Percentiles rank a stretch among this genome's conserved stretches.
These are phyloP conservation scores for Cydonia oblonga DNA, from an alignment of 331 rosid genomes.

Conservation along the genomic window DNA sequence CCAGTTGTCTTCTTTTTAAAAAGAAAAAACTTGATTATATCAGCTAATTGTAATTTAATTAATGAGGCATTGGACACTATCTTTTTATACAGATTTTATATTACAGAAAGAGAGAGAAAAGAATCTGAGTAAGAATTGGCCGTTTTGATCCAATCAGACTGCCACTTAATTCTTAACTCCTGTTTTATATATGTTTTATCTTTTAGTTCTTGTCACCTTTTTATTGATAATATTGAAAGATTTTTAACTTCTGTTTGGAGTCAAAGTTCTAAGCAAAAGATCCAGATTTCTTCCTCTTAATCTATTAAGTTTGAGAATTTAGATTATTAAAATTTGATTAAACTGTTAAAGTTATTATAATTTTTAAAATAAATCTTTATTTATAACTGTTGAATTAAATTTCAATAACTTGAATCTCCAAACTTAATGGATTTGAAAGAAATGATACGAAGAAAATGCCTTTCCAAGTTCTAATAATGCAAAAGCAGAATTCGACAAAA, in stretches of 20 bases:
- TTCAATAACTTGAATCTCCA: fast-evolving
- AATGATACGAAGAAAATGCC: too few species aligned
- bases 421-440: fast-evolving
- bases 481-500: background rate
- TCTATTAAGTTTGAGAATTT: fast-evolving
- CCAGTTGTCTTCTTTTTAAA: too few species aligned
- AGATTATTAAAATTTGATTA: fast-evolving
- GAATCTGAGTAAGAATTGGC: background rate
- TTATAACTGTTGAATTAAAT: too few species aligned
- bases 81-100: background rate
- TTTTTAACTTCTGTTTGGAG: background rate
- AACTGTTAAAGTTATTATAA: too few species aligned
- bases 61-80: background rate
- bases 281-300: too few species aligned
- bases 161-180: background rate
- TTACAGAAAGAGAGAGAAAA: background rate
- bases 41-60: background rate
- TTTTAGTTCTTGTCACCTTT: background rate
- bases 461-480: background rate
- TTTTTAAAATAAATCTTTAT: fast-evolving
- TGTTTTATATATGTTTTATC: background rate
- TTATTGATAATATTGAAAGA: too few species aligned
- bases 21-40: too few species aligned
- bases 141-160: background rate
- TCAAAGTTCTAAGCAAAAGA: background rate